A percentile compares a stretch with the other conserved stretches of the same genome.
These are phyloP conservation scores for Celoporthe dispersa DNA, from an alignment of 2,329 filamentous ascomycete genomes.

Conservation along the genomic window DNA sequence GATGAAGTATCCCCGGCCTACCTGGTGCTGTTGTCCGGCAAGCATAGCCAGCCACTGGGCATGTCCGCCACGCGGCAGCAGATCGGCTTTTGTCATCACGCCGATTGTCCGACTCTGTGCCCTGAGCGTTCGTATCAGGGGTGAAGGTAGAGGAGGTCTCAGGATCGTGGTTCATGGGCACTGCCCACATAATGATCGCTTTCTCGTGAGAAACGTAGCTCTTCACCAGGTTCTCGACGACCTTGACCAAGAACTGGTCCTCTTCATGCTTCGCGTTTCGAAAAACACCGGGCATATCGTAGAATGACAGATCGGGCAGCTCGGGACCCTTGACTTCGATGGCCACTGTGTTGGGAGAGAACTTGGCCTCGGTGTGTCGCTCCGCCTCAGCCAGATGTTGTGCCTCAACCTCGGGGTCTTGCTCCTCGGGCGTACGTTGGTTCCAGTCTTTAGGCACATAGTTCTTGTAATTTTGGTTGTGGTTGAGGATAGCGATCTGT, in stretches of 20 bases:
- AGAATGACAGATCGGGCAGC: slow-evolving; percentile 78
- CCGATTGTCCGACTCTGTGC: slow-evolving; percentile 68
- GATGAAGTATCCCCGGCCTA: slow-evolving; percentile 79
- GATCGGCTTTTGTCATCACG: slow-evolving; percentile 85
- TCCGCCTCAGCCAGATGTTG: slow-evolving; percentile 41
- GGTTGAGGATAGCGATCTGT: slow-evolving; percentile 78
- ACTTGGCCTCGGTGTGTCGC: slow-evolving; percentile 61
- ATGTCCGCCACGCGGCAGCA: slow-evolving; percentile 58
- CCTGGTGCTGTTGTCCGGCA: slow-evolving; percentile 60
- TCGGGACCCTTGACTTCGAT: slow-evolving; percentile 74
- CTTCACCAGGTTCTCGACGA: slow-evolving; percentile 72
- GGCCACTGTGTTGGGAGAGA: slow-evolving; percentile 81
- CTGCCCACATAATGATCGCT: slow-evolving; percentile 76
- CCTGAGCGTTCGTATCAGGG: slow-evolving; percentile 60
- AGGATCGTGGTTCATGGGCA: slow-evolving; percentile 78
- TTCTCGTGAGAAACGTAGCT: slow-evolving; percentile 71
- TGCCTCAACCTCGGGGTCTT: slow-evolving; percentile 27
- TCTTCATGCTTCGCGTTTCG: slow-evolving; percentile 66
- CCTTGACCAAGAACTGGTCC: slow-evolving; percentile 70
- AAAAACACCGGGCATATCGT: slow-evolving; percentile 84
- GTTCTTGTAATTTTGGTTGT: slow-evolving; percentile 53
- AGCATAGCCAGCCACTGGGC: slow-evolving; percentile 59
- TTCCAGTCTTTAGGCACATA: slow-evolving; percentile 55
- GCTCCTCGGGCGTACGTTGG: slow-evolving; percentile 30
- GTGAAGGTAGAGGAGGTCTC: slow-evolving; percentile 74